Evolutionary conservation across 768 basidiomycete genomes (phyloP).

Genomic region (Gelatoporia subvermispora): DNA sequence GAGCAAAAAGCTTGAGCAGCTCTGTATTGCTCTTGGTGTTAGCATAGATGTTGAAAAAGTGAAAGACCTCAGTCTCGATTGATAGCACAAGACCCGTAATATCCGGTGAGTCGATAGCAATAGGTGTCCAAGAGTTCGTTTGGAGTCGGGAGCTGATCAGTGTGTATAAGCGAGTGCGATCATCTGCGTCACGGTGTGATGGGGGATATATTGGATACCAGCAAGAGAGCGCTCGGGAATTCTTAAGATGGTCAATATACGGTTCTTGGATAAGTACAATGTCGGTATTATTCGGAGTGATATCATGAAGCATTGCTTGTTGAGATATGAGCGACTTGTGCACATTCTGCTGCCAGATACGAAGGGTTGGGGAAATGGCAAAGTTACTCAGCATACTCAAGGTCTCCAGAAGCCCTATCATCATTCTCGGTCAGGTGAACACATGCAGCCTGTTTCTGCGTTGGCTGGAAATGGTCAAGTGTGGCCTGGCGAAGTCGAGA

Average conservation of each 20-base stretch:
- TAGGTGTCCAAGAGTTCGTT: constrained; percentile 9
- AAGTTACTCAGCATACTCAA: background rate
- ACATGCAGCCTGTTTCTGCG: background rate
- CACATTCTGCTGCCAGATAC: constrained; percentile 26
- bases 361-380: background rate
- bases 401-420: background rate
- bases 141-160: constrained; percentile 8
- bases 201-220: constrained; percentile 25
- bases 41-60: constrained; percentile 37
- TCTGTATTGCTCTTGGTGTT: constrained; percentile 21
- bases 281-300: constrained; percentile 18
- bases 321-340: constrained; percentile 21
- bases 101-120: constrained; percentile 15
- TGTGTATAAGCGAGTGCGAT: constrained; percentile 4
- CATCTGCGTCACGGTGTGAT: constrained; percentile 6
- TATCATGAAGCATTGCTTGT: constrained; percentile 10
- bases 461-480: background rate
- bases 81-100: constrained; percentile 24
- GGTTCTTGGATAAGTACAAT: constrained; percentile 38
- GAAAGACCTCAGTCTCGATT: constrained; percentile 11
- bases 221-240: constrained; percentile 9
- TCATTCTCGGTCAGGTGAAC: too few relatives aligned
- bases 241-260: constrained; percentile 18
- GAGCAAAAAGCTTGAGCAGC: constrained; percentile 1
- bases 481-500: background rate